A percentile compares a stretch with the other conserved stretches of the same genome.
Evolutionary conservation across 257 asterid genomes (phyloP).

Genomic region (Solanum tacnaense): DNA sequence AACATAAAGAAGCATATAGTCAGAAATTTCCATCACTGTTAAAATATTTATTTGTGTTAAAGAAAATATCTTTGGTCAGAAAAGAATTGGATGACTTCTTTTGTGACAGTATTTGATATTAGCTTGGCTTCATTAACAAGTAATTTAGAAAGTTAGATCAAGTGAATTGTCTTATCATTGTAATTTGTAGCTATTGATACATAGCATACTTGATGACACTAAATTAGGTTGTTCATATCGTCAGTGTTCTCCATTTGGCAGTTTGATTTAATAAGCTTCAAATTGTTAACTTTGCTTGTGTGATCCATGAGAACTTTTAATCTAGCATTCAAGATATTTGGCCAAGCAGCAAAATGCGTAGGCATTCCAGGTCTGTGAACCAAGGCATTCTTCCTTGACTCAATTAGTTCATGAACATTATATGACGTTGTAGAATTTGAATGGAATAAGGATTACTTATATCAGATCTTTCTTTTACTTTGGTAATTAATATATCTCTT

Average conservation of each 20-base stretch:
- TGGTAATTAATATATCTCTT: not conserved
- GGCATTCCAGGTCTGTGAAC: not conserved
- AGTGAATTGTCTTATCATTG: not conserved
- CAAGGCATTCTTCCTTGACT: not conserved
- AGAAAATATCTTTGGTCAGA: not conserved
- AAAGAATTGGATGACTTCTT: not conserved
- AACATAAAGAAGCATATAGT: no score
- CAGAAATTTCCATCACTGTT: not conserved
- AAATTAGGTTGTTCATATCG: not conserved
- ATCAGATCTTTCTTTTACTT: not conserved
- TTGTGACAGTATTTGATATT: not conserved
- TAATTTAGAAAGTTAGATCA: not conserved
- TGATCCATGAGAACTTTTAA: not conserved
- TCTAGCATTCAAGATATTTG: not conserved
- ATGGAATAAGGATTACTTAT: not conserved
- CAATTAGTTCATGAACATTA: not conserved
- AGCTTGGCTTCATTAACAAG: not conserved
- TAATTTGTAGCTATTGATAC: not conserved
- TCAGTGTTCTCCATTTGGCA: not conserved
- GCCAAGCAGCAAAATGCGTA: not conserved
- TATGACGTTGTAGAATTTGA: not conserved
- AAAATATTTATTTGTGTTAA: not conserved
- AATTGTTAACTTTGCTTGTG: not conserved
- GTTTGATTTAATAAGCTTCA: not conserved
- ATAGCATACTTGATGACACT: not conserved